Percentiles rank a stretch among this genome's conserved stretches.
Conservation (phyloP, 75 land plant species). For the Larix kaempferi region DNA sequence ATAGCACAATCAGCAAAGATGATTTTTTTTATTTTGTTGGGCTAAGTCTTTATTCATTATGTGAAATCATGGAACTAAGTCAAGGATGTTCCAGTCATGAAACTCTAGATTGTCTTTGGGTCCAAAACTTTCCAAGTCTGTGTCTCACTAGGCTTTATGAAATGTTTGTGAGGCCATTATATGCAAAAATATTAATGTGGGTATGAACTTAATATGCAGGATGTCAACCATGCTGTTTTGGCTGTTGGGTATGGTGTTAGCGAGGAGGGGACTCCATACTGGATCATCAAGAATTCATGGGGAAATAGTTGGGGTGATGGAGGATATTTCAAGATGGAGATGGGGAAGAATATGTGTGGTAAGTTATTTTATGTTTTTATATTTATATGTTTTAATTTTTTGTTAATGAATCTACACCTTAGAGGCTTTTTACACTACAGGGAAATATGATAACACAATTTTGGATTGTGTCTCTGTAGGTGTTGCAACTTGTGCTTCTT, state of each 20-base stretch:
- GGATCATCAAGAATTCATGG: constrained; percentile 42
- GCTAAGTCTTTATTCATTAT: too few relatives aligned
- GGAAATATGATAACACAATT: too few relatives aligned
- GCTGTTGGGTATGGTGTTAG: constrained; percentile 29
- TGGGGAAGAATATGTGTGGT: constrained; percentile 97
- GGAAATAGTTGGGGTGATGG: constrained; percentile 28
- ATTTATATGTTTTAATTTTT: too few relatives aligned
- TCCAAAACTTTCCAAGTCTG: neutral
- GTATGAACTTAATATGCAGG: constrained; percentile 36
- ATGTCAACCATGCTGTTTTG: constrained; percentile 56
- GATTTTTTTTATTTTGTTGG: too few relatives aligned
- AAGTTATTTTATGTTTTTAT: constrained; percentile 18
- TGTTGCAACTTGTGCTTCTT: too few relatives aligned
- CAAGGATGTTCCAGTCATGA: too few relatives aligned
- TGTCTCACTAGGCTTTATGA: neutral
- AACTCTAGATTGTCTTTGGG: too few relatives aligned
- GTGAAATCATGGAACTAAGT: too few relatives aligned
- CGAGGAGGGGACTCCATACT: constrained; percentile 16
- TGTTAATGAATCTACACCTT: too few relatives aligned
- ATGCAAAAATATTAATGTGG: neutral
- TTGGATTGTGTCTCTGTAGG: too few relatives aligned
- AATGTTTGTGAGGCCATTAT: neutral
- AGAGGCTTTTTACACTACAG: too few relatives aligned
- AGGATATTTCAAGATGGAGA: constrained; percentile 26
- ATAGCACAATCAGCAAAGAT: too few relatives aligned